Evolutionary conservation across 1,284 basidiomycete species (phyloP).

Genomic region (Anthracocystis panici-leucophaei): DNA sequence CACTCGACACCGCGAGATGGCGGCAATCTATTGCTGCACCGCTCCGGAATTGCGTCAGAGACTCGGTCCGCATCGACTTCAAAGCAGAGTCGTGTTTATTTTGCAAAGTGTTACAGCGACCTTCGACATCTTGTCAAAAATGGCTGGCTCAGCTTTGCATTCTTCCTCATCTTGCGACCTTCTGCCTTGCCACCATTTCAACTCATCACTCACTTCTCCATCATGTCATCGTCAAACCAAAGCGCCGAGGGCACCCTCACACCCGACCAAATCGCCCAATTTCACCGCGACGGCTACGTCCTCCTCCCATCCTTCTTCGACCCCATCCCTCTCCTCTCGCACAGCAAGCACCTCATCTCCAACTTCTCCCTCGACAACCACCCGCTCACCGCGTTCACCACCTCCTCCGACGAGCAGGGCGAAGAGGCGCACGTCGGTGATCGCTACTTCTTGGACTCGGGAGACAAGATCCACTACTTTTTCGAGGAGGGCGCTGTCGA

Average conservation of each 20-base stretch:
- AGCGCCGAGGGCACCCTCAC: constrained; percentile 25
- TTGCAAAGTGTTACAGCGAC: background rate
- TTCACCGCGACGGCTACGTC: constrained; percentile 76
- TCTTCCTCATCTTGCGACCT: background rate
- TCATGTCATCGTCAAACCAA: background rate
- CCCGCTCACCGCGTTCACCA: constrained; percentile 91
- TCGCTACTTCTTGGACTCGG: constrained; percentile 89
- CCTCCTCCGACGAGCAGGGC: constrained; percentile 70
- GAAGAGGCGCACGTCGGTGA: constrained; percentile 74
- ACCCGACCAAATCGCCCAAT: constrained; percentile 45
- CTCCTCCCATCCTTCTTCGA: constrained; percentile 81
- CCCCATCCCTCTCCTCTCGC: constrained; percentile 77
- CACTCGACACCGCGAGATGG: background rate
- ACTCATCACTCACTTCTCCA: background rate
- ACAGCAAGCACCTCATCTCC: constrained; percentile 78
- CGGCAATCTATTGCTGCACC: constrained; percentile 6
- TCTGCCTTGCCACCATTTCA: background rate
- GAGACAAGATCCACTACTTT: constrained; percentile 84
- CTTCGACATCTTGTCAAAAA: background rate
- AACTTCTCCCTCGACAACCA: constrained; percentile 82
- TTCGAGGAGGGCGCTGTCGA: constrained; percentile 81
- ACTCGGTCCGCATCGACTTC: no score
- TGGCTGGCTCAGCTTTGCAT: background rate
- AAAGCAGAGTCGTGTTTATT: background rate
- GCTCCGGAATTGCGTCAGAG: constrained; percentile 8